Evolutionary conservation across 306 rosid species (phyloP), one percentile per base, ranked within the genome.

Genomic region (Phaseolus lunatus): DNA sequence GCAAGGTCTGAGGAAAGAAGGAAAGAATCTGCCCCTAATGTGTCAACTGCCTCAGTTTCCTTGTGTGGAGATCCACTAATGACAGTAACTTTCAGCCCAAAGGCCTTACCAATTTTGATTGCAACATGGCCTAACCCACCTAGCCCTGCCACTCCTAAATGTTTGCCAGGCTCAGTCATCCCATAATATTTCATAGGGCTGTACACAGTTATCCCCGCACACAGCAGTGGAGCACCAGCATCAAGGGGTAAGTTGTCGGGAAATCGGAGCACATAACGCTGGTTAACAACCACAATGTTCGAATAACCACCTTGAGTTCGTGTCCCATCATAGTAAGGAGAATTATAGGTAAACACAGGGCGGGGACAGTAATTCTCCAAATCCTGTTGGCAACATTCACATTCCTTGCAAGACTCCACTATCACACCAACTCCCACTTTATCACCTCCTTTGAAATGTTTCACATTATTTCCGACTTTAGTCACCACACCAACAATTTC

Each of bases 81-180:
- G 65, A 90, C 97, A n/a, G 97, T 94, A 72, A 94, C 98, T 86
- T 90, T 94, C 72, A 92, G 84, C 53, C 98, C 98, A 83, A 92
- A 92, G 9, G 98, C 98, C 87, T 94, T 94, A 0, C 87, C 97
- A 7, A 94, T 22, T 78, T 90, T 94, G 58, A 94, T 89, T 15
- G 98, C 98, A 69, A 94, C 84, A 80, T 94, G 97, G 56, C 98
- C 97, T 64, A 94, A 86, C 59, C 98, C 98, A 74, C 98, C 98
- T 57, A 94, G 98, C 48, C 97, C 97, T 13, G 90, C 96, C 80
- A 94, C 96, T 33, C 98, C 98, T 84, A 94, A 81, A 82, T 92
- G 96, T 85, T 89, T 90, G 23, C 98, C 96, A 0, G 95, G 87
- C 81, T 94, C 89, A 9, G 95, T 89, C 90, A 92, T 89, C 69